Evolutionary conservation across 169 alveolate genomes (phyloP), one percentile per base, ranked within the genome.

Genomic region (Plasmodium relictum): DNA sequence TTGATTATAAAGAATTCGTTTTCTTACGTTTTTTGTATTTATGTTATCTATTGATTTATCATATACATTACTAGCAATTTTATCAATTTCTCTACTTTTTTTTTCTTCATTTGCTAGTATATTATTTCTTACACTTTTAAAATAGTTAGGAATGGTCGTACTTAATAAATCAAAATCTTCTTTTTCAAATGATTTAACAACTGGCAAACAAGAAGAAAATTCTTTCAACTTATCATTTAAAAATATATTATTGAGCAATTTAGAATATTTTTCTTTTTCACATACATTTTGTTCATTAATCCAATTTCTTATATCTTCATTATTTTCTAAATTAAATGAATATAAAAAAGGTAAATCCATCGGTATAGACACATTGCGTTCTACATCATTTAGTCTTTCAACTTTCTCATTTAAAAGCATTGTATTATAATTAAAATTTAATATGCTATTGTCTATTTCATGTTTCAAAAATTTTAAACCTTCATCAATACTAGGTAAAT

Each of bases 321-420:
- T 70, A 42, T 83, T 70, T 48, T 83, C 71, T 39, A 83, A 42
- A 9, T 83, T 69, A 18, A 69, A 68, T 12, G 91, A 70, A 83
- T 56, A 83, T 16, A 20, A 18, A 18, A 83, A n/a, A 7, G 85
- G 83, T 37, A 69, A 26, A 9, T 83, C 74, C 91, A 83, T 83
- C 0, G 85, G 91, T 9, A 83, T 83, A 26, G 42, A 44, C 24
- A 83, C 48, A 12, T 83, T 41, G 20, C 91, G 71, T 73, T 83
- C 91, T 9, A 48, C 41, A 39, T 66, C 85, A 69, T 66, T 83
- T 56, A 83, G 48, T 50, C 91, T 39, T 24, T 83, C 85, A 22
- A 83, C 48, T 72, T 70, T 66, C 20, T 83, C 91, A 54, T 66
- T 70, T 37, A 83, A 70, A 26, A 83, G 3, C 91, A 83, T 83